A percentile compares a stretch with the other conserved stretches of the same genome.
These are phyloP conservation scores for Pythium monospermum DNA, from an alignment of 352 stramenopile genomes.

Conservation along the genomic window DNA sequence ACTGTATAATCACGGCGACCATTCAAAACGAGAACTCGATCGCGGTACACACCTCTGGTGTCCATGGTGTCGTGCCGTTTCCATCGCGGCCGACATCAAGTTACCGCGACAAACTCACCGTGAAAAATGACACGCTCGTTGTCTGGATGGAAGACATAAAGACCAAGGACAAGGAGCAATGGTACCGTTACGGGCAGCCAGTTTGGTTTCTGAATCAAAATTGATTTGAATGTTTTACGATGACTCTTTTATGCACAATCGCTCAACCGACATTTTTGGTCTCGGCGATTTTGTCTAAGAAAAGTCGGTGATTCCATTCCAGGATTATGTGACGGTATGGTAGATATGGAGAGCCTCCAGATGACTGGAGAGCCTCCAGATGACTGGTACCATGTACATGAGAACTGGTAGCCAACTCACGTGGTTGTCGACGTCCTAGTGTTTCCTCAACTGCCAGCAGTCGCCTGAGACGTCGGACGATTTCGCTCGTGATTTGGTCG, in stretches of 20 bases:
- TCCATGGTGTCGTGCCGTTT: background rate
- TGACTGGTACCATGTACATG: too few species aligned
- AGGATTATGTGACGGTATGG: conserved; percentile 1
- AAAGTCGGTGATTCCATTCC: background rate
- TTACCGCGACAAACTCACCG: background rate
- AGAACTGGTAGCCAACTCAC: too few species aligned
- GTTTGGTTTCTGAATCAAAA: background rate
- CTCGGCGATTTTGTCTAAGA: background rate
- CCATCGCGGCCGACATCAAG: background rate
- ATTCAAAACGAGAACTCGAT: too few species aligned
- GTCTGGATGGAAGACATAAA: conserved; percentile 13
- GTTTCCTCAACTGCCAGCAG: background rate
- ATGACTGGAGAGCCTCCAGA: too few species aligned
- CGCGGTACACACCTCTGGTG: background rate
- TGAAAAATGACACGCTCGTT: background rate
- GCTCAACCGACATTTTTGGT: background rate
- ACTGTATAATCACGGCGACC: too few species aligned
- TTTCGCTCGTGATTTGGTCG: background rate
- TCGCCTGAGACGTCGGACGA: background rate
- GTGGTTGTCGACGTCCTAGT: too few species aligned
- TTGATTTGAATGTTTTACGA: background rate
- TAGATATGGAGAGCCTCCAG: too few species aligned
- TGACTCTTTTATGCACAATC: background rate
- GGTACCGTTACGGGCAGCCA: too few species aligned
- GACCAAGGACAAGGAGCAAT: conserved; percentile 9